Evolutionary conservation across 176 grass and related monocot genomes (phyloP).

Genomic region (Juncus effusus): DNA sequence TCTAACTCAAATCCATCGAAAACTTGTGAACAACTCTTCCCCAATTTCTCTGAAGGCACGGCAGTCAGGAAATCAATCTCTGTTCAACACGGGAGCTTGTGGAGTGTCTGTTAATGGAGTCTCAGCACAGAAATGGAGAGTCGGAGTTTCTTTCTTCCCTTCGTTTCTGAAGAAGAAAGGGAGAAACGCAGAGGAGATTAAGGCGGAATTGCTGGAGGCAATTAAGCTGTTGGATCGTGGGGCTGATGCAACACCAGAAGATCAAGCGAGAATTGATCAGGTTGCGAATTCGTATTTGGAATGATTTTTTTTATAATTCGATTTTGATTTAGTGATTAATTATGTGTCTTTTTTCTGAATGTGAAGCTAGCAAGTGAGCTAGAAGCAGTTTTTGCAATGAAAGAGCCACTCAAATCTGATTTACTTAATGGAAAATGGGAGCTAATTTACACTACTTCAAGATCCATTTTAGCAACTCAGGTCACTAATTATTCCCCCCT

Average conservation of each 20-base stretch:
- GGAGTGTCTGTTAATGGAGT: neutral
- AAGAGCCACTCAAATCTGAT: conserved; percentile 84
- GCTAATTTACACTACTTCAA: conserved; percentile 84
- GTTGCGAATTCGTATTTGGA: conserved; percentile 18
- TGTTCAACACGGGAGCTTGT: too few relatives aligned
- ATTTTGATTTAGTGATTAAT: neutral
- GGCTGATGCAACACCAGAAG: conserved; percentile 50
- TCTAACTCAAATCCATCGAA: neutral
- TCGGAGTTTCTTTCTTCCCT: conserved; percentile 61
- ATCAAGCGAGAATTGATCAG: conserved; percentile 60
- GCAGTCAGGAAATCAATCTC: neutral
- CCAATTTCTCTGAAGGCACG: neutral
- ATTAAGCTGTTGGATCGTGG: conserved; percentile 75
- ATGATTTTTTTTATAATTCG: too few relatives aligned
- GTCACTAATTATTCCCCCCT: conserved; percentile 22
- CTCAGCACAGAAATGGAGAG: conserved; percentile 43
- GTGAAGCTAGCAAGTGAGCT: conserved; percentile 55
- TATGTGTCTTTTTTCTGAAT: neutral
- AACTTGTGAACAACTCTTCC: neutral
- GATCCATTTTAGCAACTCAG: conserved; percentile 68
- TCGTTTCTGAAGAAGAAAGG: conserved; percentile 53
- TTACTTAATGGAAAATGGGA: conserved; percentile 94
- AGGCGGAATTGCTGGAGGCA: conserved; percentile 66
- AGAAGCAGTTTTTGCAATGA: conserved; percentile 58
- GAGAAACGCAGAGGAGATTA: conserved; percentile 49